A percentile compares a stretch with the other conserved stretches of the same genome.
Evolutionary conservation across 768 basidiomycete species (phyloP).

Genomic region (Tremella fuciformis): DNA sequence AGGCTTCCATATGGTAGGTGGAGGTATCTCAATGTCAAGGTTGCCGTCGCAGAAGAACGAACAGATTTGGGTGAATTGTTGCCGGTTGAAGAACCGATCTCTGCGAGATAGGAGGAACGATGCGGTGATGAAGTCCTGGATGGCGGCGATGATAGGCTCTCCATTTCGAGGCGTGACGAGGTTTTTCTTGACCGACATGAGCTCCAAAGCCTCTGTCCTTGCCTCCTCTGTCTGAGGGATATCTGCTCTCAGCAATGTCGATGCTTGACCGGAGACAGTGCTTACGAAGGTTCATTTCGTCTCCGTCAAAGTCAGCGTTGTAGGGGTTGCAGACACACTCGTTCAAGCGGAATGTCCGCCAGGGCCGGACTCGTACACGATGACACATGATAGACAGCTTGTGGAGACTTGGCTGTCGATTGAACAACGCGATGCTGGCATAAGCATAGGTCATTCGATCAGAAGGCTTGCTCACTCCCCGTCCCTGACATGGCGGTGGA

Average conservation of each 20-base stretch:
- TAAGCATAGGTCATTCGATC: constrained; percentile 8
- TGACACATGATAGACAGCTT: constrained; percentile 99
- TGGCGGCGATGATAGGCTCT: constrained; percentile 98
- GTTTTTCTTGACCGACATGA: constrained; percentile 96
- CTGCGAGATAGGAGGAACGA: constrained; percentile 90
- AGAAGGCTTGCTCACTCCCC: constrained; percentile 62
- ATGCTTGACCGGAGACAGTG: not conserved
- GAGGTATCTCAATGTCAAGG: constrained; percentile 89
- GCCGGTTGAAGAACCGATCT: constrained; percentile 88
- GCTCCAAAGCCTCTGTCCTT: constrained; percentile 88
- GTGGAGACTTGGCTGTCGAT: constrained; percentile 97
- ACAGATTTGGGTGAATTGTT: constrained; percentile 94
- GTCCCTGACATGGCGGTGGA: constrained; percentile 90
- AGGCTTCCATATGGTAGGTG: constrained; percentile 91
- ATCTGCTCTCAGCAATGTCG: constrained; percentile 55
- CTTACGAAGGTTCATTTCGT: constrained; percentile 99
- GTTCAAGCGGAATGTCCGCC: constrained; percentile 94
- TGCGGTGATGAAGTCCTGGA: constrained; percentile 99
- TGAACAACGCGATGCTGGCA: constrained; percentile 81
- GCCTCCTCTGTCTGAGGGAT: constrained; percentile 99
- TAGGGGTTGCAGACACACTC: constrained; percentile 99
- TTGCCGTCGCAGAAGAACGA: constrained; percentile 89
- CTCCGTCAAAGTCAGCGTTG: constrained; percentile 99
- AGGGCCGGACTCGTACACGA: constrained; percentile 83
- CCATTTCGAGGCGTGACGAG: constrained; percentile 97